A percentile compares a stretch with the other conserved stretches of the same genome.
Conservation (phyloP, 2,329 filamentous ascomycete genomes). For the Aspergillus fijiensis region DNA sequence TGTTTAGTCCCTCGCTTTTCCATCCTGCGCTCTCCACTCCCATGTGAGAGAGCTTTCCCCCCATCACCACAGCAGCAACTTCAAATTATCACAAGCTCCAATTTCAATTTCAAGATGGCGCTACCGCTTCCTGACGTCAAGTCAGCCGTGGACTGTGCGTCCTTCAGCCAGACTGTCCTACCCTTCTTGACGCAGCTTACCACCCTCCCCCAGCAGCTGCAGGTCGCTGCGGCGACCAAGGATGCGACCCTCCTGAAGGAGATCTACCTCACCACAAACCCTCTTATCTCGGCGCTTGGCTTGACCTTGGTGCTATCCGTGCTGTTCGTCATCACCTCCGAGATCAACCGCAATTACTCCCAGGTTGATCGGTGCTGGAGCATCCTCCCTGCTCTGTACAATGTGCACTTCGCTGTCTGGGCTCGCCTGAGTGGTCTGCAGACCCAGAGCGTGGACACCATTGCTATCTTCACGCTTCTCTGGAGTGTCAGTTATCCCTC, state of each 20-base stretch:
- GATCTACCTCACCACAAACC: conserved; percentile 83
- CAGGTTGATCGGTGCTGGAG: conserved; percentile 94
- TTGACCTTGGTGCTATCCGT: conserved; percentile 69
- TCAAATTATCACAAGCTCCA: not conserved
- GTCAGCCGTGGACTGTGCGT: conserved; percentile 70
- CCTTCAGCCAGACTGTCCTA: conserved; percentile 70
- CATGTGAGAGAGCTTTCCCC: conserved; percentile 12
- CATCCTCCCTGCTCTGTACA: conserved; percentile 81
- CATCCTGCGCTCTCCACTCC: not conserved
- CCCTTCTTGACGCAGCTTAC: conserved; percentile 72
- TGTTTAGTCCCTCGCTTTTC: not conserved
- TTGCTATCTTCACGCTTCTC: conserved; percentile 66
- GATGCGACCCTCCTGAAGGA: conserved; percentile 63
- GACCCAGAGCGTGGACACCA: conserved; percentile 68
- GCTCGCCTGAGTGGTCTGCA: conserved; percentile 71
- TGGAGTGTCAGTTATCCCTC: conserved; percentile 68
- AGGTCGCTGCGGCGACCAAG: conserved; percentile 60
- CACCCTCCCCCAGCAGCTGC: conserved; percentile 65
- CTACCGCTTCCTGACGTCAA: conserved; percentile 65
- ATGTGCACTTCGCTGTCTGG: conserved; percentile 81
- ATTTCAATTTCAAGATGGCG: conserved; percentile 51
- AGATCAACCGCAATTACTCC: conserved; percentile 92
- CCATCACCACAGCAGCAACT: conserved; percentile 7
- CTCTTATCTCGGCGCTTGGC: conserved; percentile 71
- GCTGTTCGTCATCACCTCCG: conserved; percentile 72